Evolutionary conservation across 225 moss, liverwort and hornwort species (phyloP).

Genomic region (Takakia lepidozioides): DNA sequence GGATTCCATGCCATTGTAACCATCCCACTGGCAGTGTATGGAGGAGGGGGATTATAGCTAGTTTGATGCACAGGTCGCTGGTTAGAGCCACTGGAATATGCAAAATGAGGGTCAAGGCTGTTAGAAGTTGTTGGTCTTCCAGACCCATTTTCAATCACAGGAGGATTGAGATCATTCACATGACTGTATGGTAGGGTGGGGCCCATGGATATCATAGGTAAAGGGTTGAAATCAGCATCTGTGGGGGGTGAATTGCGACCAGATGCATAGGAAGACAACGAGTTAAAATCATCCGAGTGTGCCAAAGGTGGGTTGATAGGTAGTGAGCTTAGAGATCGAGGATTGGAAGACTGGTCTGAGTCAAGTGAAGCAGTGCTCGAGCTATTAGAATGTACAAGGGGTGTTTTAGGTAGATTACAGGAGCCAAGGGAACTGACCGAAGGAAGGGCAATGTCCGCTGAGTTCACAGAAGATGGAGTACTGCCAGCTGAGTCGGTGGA

Average conservation of each 20-base stretch:
- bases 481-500: too few species aligned
- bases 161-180: constrained; percentile 14
- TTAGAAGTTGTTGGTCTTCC: neutral
- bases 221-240: constrained; percentile 7
- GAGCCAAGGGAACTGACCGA: constrained; percentile 6
- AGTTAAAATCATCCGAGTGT: too few species aligned
- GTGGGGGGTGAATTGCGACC: too few species aligned
- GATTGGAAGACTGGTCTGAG: too few species aligned
- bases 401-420: constrained; percentile 2
- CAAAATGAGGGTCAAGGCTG: neutral
- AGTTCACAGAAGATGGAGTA: constrained; percentile 13
- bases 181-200: constrained; percentile 20
- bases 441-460: constrained; percentile 1
- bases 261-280: too few species aligned
- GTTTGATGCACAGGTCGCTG: constrained; percentile 19
- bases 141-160: constrained; percentile 3
- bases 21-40: constrained; percentile 11
- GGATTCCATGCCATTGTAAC: too few species aligned
- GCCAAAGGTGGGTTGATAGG: constrained; percentile 14
- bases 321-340: constrained; percentile 10
- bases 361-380: too few species aligned
- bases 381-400: constrained; percentile 3
- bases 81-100: neutral
- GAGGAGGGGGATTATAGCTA: constrained; percentile 16
- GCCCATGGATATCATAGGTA: constrained; percentile 13